Conservation (phyloP, 192 early-diverging fungal species). For the Fimicolochytrium jonesii region DNA sequence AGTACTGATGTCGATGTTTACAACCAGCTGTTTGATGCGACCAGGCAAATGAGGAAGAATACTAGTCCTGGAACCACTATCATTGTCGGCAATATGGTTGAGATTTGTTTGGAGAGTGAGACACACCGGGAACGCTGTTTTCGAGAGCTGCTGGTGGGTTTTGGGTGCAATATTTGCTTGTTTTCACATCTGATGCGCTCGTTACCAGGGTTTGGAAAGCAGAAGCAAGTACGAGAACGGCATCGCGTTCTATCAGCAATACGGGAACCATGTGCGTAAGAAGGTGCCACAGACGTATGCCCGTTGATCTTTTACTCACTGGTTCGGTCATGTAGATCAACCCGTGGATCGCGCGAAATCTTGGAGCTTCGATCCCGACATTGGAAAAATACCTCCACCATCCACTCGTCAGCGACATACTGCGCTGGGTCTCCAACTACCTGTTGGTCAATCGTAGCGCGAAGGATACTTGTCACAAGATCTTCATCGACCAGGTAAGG, state of each 20-base stretch:
- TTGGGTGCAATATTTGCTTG: too few relatives aligned
- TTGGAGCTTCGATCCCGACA: background rate
- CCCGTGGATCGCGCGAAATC: constrained; percentile 3
- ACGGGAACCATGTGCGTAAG: background rate
- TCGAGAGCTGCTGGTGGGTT: background rate
- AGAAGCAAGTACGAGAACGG: background rate
- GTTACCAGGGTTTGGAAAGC: constrained; percentile 1
- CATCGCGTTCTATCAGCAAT: constrained; percentile 4
- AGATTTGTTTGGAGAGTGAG: too few relatives aligned
- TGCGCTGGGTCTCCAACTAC: constrained; percentile 20
- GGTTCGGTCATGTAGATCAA: constrained; percentile 1
- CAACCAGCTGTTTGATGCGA: background rate
- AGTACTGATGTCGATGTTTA: background rate
- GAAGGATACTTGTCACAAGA: too few relatives aligned
- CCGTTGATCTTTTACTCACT: background rate
- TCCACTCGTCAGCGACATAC: background rate
- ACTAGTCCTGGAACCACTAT: background rate
- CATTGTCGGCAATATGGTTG: background rate
- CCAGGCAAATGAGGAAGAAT: background rate
- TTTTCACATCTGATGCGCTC: too few relatives aligned
- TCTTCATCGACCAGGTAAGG: too few relatives aligned
- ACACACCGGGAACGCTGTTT: background rate
- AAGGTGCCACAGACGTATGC: too few relatives aligned
- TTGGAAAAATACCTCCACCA: background rate
- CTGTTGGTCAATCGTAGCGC: background rate